Conservation (phyloP, 2,329 filamentous ascomycete species). For the Aspergillus caelatus region DNA sequence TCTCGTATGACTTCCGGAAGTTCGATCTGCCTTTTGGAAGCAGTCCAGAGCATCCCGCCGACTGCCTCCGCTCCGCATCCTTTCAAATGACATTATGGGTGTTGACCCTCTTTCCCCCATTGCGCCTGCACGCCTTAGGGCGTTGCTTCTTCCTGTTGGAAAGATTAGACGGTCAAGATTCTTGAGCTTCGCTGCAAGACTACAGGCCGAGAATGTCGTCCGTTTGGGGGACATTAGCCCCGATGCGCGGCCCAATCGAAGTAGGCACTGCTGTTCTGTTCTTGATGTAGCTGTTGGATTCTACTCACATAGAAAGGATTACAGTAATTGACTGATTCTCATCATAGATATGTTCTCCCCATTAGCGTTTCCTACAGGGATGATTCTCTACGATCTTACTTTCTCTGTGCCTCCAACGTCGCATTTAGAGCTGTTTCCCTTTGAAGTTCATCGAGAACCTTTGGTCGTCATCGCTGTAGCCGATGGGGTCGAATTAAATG, state of each 20-base stretch:
- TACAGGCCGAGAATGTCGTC: constrained; percentile 79
- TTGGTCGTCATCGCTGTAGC: constrained; percentile 82
- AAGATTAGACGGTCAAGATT: constrained; percentile 83
- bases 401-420: constrained; percentile 78
- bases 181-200: constrained; percentile 72
- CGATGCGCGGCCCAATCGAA: constrained; percentile 81
- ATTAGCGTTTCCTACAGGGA: constrained; percentile 80
- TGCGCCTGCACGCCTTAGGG: constrained; percentile 87
- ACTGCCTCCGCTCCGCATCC: constrained; percentile 34
- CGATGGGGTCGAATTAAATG: constrained; percentile 71
- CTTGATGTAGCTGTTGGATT: constrained; percentile 4
- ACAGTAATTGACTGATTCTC: constrained; percentile 25
- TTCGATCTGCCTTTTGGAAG: constrained; percentile 30
- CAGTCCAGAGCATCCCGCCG: constrained; percentile 36
- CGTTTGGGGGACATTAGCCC: constrained; percentile 83
- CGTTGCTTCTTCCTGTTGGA: constrained; percentile 82
- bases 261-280: constrained; percentile 54
- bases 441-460: constrained; percentile 86
- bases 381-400: constrained; percentile 84
- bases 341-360: constrained; percentile 87
- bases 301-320: background rate
- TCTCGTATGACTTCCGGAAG: constrained; percentile 27
- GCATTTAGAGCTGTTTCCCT: constrained; percentile 78
- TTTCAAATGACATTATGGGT: constrained; percentile 69
- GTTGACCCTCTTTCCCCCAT: constrained; percentile 87